A percentile compares a stretch with the other conserved stretches of the same genome.
Evolutionary conservation across 768 basidiomycete species (phyloP).

Genomic region (Collybia sp.): DNA sequence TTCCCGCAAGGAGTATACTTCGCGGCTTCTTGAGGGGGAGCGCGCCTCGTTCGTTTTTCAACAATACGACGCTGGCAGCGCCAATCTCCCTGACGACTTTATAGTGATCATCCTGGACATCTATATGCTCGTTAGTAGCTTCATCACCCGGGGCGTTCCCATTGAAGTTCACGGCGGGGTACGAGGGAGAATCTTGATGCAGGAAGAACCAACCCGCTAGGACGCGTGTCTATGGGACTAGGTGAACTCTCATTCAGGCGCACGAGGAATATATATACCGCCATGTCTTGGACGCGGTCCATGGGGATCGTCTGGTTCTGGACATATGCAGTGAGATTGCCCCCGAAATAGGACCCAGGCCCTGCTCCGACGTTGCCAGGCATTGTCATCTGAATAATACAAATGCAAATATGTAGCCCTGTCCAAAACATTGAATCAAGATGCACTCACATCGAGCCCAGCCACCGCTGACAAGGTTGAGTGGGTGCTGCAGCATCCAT

Average conservation of each 20-base stretch:
- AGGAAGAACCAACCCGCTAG: slow-evolving; percentile 50
- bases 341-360: slow-evolving; percentile 42
- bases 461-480: slow-evolving; percentile 41
- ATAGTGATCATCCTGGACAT: slow-evolving; percentile 51
- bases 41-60: slow-evolving; percentile 47
- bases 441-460: slow-evolving; percentile 39
- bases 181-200: slow-evolving; percentile 43
- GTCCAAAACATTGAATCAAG: neutral
- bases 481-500: slow-evolving; percentile 18
- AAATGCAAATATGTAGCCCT: neutral
- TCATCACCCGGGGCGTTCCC: slow-evolving; percentile 32
- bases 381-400: slow-evolving; percentile 38
- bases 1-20: slow-evolving; percentile 42
- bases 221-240: slow-evolving; percentile 37
- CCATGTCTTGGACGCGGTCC: slow-evolving; percentile 56
- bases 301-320: slow-evolving; percentile 51
- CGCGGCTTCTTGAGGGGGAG: slow-evolving; percentile 46
- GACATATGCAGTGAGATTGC: slow-evolving; percentile 52
- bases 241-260: neutral
- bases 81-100: slow-evolving; percentile 54
- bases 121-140: slow-evolving; percentile 38
- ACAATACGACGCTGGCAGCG: slow-evolving; percentile 49
- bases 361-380: slow-evolving; percentile 29
- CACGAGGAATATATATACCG: neutral
- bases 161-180: slow-evolving; percentile 55